Evolutionary conservation across 192 early-diverging fungal genomes (phyloP), one percentile per base, ranked within the genome.

Genomic region (Tieghemiomyces parasiticus): DNA sequence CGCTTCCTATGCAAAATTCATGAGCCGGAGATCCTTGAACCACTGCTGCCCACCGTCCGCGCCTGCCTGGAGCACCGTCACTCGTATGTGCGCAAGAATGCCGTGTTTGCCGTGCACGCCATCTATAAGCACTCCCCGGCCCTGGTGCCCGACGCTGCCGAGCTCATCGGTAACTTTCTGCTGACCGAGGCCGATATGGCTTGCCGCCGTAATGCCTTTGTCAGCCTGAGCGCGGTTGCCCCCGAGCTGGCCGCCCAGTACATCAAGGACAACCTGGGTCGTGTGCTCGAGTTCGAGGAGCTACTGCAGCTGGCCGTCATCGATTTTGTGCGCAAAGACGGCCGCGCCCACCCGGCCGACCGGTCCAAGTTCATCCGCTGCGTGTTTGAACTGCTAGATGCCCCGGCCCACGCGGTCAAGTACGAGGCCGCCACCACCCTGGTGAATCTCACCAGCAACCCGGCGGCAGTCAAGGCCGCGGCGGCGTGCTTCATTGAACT

Each of bases 51-150:
- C 32, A 82, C 93, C 25, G 84, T 87, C 33, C 77, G 92, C 66
- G 70, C 78, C 46, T 96, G 93, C 74, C 76, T 99, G 68, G 88
- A 89, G 74, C 94, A 97, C 71, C 82, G 91, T 53, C 91, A 96
- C 66, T 78, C 91, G n/a, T 99, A 97, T 67, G 96, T 99, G 60
- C 81, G 94, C 65, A 95, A 95, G 72, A 99, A 99, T 66, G 96
- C 96, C 33, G 86, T 99, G 19, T 78, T 92, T 31, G 94, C 94
- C 32, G 86, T 99, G 38, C 85, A 83, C 55, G 74, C 88, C 19
- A 90, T 97, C 58, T 93, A 82, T 74, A 91, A 89, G 60, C 78
- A 81, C 68, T 84, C 89, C 72, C 88, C 95, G 60, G 83, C 87
- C 61, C 80, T 99, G 46, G 88, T 97, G 55, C 96, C 96, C 24